Conservation (phyloP, 179 eudicot species). For the Nepenthes alata region DNA sequence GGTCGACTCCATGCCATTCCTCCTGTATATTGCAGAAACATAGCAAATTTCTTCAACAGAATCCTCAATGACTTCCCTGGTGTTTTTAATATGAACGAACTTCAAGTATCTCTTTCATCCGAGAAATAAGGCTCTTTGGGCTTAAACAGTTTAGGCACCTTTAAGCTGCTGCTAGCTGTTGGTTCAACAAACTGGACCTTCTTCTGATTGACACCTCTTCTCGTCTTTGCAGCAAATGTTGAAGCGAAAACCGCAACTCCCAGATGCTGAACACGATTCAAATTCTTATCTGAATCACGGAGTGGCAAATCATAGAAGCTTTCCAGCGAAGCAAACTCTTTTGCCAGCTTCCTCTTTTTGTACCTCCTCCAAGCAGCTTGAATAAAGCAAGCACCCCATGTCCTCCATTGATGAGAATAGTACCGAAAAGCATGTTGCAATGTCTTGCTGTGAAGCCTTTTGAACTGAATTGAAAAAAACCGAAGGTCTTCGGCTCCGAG, state of each 20-base stretch:
- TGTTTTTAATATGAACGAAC: too few relatives aligned
- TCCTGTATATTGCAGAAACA: too few relatives aligned
- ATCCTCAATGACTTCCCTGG: too few relatives aligned
- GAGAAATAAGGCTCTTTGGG: conserved; percentile 22
- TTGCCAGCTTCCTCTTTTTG: conserved; percentile 17
- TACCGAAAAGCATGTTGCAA: conserved; percentile 30
- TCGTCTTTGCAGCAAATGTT: conserved; percentile 17
- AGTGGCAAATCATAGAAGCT: conserved; percentile 1
- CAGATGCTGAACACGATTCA: conserved; percentile 6
- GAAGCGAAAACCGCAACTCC: conserved; percentile 21
- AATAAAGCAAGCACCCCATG: conserved; percentile 34
- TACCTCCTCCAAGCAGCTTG: conserved; percentile 32
- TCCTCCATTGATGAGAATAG: conserved; percentile 40
- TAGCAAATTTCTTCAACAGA: too few relatives aligned
- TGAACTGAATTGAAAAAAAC: conserved; percentile 29
- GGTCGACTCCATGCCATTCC: too few relatives aligned
- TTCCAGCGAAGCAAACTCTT: conserved; percentile 20
- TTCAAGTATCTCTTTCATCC: background rate
- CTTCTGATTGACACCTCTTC: conserved; percentile 4
- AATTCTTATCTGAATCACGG: conserved; percentile 1
- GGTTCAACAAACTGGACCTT: conserved; percentile 2
- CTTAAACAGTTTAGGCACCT: conserved; percentile 22
- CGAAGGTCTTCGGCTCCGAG: conserved; percentile 32
- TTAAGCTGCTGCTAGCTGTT: conserved; percentile 5
- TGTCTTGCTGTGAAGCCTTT: conserved; percentile 33